These are phyloP conservation scores for Coniochaeta pulveracea DNA, from an alignment of 2,329 filamentous ascomycete species.

Conservation along the genomic window DNA sequence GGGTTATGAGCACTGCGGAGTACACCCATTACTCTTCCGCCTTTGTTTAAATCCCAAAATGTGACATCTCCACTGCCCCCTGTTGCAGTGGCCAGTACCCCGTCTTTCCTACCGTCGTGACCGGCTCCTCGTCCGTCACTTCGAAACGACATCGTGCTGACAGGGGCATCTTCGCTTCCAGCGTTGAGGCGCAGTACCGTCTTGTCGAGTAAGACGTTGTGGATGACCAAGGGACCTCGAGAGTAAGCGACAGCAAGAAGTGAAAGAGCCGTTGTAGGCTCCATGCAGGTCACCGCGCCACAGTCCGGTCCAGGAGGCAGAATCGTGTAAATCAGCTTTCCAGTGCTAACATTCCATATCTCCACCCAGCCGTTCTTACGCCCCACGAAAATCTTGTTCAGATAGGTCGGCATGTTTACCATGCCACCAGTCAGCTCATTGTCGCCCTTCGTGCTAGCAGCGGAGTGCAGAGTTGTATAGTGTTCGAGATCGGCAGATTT, in stretches of 20 bases:
- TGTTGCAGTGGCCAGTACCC: conserved; percentile 89
- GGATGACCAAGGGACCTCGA: conserved; percentile 66
- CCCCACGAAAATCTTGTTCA: conserved; percentile 93
- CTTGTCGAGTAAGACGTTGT: conserved; percentile 72
- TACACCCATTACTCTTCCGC: conserved; percentile 76
- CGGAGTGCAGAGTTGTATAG: conserved; percentile 70
- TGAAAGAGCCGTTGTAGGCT: conserved; percentile 74
- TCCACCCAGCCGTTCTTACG: conserved; percentile 82
- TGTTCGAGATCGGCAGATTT: conserved; percentile 74
- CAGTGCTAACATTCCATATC: conserved; percentile 94
- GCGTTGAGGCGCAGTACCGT: conserved; percentile 58
- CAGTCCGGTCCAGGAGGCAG: conserved; percentile 60
- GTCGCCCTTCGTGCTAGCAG: conserved; percentile 42
- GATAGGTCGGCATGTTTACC: conserved; percentile 81
- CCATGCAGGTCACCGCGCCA: conserved; percentile 76
- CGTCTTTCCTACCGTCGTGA: conserved; percentile 71
- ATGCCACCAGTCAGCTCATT: conserved; percentile 67
- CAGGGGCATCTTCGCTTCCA: conserved; percentile 49
- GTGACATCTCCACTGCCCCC: conserved; percentile 74
- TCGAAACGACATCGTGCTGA: conserved; percentile 81
- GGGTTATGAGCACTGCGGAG: conserved; percentile 82
- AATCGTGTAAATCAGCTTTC: conserved; percentile 83
- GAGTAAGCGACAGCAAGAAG: conserved; percentile 82
- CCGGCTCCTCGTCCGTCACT: conserved; percentile 83
- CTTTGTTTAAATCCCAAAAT: conserved; percentile 90